These are phyloP conservation scores for Phyllosticta citrichinensis DNA, from an alignment of 2,329 filamentous ascomycete genomes.

Conservation along the genomic window DNA sequence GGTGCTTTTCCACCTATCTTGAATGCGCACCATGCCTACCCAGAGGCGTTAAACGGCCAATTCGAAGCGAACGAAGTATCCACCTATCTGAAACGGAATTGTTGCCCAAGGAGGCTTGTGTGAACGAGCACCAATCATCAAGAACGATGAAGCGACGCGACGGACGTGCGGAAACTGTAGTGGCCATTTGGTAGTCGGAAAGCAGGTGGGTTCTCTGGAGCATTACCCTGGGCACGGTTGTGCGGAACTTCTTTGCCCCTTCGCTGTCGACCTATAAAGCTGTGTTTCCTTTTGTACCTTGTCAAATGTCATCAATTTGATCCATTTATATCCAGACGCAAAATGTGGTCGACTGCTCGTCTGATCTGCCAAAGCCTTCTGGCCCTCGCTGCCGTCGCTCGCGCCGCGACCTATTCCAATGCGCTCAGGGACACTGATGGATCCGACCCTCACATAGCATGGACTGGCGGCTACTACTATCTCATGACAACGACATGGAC, in stretches of 20 bases:
- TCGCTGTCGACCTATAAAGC: background rate
- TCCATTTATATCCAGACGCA: background rate
- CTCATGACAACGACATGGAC: slow-evolving; percentile 48
- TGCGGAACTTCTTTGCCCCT: background rate
- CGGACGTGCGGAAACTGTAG: background rate
- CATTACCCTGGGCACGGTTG: background rate
- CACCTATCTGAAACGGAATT: background rate
- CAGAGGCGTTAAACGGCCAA: background rate
- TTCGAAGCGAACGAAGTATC: background rate
- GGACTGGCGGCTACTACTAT: slow-evolving; percentile 46
- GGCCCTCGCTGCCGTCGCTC: slow-evolving; percentile 13
- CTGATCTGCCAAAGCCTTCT: slow-evolving; percentile 6
- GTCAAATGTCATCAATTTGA: background rate
- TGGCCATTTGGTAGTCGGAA: background rate
- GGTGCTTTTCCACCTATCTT: background rate
- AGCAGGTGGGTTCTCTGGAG: background rate
- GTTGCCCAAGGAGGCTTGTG: background rate
- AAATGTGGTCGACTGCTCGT: background rate
- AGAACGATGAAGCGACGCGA: background rate
- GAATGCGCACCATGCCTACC: background rate
- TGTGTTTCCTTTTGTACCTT: background rate
- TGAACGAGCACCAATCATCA: background rate
- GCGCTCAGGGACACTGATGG: slow-evolving; percentile 42
- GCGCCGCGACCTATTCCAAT: slow-evolving; percentile 39
- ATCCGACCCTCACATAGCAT: slow-evolving; percentile 45